Evolutionary conservation across 2,329 filamentous ascomycete genomes (phyloP).

Genomic region (Talaromyces sp.): DNA sequence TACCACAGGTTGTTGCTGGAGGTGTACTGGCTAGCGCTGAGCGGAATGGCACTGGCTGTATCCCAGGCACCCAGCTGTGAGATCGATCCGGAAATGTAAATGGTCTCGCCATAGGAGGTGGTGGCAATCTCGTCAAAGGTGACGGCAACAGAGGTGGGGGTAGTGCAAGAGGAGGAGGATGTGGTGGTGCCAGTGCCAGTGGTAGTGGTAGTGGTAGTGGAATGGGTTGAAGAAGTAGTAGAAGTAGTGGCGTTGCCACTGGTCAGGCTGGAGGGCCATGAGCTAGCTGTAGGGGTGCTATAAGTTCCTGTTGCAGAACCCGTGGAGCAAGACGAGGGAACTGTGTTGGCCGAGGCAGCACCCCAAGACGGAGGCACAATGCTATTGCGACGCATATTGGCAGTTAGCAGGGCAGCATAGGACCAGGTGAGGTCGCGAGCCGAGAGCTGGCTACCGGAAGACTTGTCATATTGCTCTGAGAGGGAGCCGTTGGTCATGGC

Average conservation of each 20-base stretch:
- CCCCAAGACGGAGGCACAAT: slow-evolving; percentile 31
- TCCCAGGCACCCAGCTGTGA: slow-evolving; percentile 61
- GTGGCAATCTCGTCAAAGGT: slow-evolving; percentile 57
- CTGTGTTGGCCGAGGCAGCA: slow-evolving; percentile 23
- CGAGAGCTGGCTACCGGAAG: slow-evolving; percentile 30
- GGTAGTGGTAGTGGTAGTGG: neutral
- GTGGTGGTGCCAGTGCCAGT: neutral
- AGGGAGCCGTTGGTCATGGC: slow-evolving; percentile 27
- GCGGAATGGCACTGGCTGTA: slow-evolving; percentile 46
- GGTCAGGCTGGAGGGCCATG: slow-evolving; percentile 27
- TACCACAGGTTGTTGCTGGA: slow-evolving; percentile 58
- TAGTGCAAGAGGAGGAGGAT: slow-evolving; percentile 14
- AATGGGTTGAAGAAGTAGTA: neutral
- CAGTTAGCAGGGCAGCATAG: slow-evolving; percentile 38
- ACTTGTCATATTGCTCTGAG: slow-evolving; percentile 37
- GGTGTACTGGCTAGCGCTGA: slow-evolving; percentile 61
- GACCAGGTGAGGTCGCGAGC: slow-evolving; percentile 42
- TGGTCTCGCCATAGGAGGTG: slow-evolving; percentile 58
- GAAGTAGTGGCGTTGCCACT: neutral
- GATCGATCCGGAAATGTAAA: slow-evolving; percentile 61
- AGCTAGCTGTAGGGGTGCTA: slow-evolving; percentile 25
- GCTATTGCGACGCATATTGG: slow-evolving; percentile 26
- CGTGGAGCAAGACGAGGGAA: slow-evolving; percentile 25
- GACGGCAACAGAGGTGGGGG: slow-evolving; percentile 48
- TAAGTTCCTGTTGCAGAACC: slow-evolving; percentile 31